Evolutionary conservation across 2,329 filamentous ascomycete species (phyloP), one percentile per base, ranked within the genome.

Genomic region (Trichoderma simmonsii): DNA sequence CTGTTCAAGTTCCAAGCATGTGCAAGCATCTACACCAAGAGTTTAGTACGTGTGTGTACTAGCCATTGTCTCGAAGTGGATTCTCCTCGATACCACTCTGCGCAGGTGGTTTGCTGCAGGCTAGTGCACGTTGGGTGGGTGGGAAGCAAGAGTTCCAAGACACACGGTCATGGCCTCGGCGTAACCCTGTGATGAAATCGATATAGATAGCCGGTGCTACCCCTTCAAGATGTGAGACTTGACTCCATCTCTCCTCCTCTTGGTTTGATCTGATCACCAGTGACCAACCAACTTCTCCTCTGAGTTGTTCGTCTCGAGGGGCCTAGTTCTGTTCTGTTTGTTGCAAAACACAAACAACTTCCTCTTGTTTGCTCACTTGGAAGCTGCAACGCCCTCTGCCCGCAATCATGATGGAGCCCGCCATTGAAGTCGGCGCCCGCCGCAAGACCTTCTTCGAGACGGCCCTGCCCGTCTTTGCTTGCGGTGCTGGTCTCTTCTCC

Each of bases 401-500:
- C 24, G 2, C 18, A 43, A 34, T 12, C 54, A 56, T 28, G 12
- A 71, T 71, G 69, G 74, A 66, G 62, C 63, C 39, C 28, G 51
- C 72, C 43, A 36, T 73, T 24, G 75, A 75, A 32, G 28, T 56
- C 24, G 71, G 32, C n/a, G 7, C 68, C 12, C 36, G 67, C 65
- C 71, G 61, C 43, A 78, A 75, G 73, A 63, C 76, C 11, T 78
- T 77, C 39, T 70, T 73, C 30, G 15, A 75, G 26, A 69, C 75
- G 2, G 76, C 75, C 4, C 57, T 88, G 86, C 93, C 94, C 15
- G 92, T 94, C 1, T 91, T 97, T 76, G 94, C 94, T 57, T 97
- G 94, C 78, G 95, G 95, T 75, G 93, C 94, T 66, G 95, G 95
- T 77, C 86, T 97, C 2, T 97, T 97, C 82, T 94, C 92, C 28